These are phyloP conservation scores for Annona cherimola DNA, from an alignment of 164 flowering plant genomes.

Conservation along the genomic window DNA sequence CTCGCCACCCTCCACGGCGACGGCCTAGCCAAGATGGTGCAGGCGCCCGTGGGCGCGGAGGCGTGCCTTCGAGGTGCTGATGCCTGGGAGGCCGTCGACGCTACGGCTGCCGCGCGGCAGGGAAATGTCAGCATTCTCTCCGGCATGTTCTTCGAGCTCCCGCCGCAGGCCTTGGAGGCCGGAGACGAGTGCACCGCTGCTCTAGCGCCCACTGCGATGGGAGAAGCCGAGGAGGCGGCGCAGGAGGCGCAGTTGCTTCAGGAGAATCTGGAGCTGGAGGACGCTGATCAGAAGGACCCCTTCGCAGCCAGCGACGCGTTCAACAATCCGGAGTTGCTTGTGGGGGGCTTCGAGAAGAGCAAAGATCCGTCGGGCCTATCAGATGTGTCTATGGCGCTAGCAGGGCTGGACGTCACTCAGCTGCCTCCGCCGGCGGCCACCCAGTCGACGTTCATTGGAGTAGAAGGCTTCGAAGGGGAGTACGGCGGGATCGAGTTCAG, in stretches of 20 bases:
- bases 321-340: constrained; percentile 59
- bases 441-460: constrained; percentile 67
- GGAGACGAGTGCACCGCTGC: constrained; percentile 73
- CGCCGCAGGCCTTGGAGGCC: constrained; percentile 68
- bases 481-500: constrained; percentile 92
- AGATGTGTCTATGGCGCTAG: constrained; percentile 62
- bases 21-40: constrained; percentile 86
- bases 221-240: constrained; percentile 2
- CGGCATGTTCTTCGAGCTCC: constrained; percentile 58
- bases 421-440: constrained; percentile 92
- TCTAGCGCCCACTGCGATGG: constrained; percentile 26
- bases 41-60: constrained; percentile 69
- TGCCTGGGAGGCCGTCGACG: constrained; percentile 55
- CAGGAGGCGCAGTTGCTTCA: constrained; percentile 18
- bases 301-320: constrained; percentile 89
- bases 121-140: constrained; percentile 54
- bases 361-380: constrained; percentile 37
- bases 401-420: constrained; percentile 77
- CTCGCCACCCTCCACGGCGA: constrained; percentile 82
- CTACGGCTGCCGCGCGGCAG: constrained; percentile 45
- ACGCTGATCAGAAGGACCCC: constrained; percentile 55
- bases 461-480: constrained; percentile 93
- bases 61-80: constrained; percentile 79
- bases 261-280: constrained; percentile 24
- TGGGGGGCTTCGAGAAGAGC: constrained; percentile 79